These are phyloP conservation scores for Pseudogymnoascus sp. DNA, from an alignment of 2,329 filamentous ascomycete genomes.

Conservation along the genomic window DNA sequence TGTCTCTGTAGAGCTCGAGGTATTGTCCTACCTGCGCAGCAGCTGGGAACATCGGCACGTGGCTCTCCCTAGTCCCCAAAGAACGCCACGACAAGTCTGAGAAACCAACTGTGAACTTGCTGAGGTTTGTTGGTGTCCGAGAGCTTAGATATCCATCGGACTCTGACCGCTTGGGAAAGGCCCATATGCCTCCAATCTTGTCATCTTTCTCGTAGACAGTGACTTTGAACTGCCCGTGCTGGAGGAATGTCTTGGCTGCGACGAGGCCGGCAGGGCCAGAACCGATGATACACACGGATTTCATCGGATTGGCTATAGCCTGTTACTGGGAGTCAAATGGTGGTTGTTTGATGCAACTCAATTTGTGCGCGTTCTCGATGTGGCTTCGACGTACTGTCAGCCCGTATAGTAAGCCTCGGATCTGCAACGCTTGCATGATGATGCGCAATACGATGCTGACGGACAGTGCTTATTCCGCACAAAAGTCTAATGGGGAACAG, in stretches of 20 bases:
- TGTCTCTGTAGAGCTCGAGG: constrained; percentile 2
- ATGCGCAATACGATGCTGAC: neutral
- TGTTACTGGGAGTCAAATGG: neutral
- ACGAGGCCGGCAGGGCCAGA: constrained; percentile 14
- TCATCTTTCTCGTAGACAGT: constrained; percentile 10
- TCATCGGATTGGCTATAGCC: neutral
- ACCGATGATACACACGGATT: constrained; percentile 13
- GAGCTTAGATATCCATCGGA: constrained; percentile 9
- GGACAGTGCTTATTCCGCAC: neutral
- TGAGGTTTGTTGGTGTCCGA: constrained; percentile 12
- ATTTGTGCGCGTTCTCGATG: neutral
- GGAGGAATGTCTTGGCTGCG: constrained; percentile 12
- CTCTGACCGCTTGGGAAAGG: constrained; percentile 7
- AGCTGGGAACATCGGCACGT: neutral
- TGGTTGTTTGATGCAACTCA: neutral
- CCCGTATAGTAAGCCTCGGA: neutral
- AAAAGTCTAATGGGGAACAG: neutral
- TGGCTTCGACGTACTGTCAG: neutral
- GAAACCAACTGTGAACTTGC: constrained; percentile 13
- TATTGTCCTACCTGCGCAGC: constrained; percentile 12
- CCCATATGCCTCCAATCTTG: constrained; percentile 13
- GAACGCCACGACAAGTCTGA: constrained; percentile 13
- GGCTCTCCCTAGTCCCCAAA: neutral
- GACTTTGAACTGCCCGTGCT: constrained; percentile 8
- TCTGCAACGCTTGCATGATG: neutral